A percentile compares a stretch with the other conserved stretches of the same genome.
phyloP scores from a whole-genome alignment of 129 eudicot genomes.

The Chrysanthemum makinoi region DNA sequence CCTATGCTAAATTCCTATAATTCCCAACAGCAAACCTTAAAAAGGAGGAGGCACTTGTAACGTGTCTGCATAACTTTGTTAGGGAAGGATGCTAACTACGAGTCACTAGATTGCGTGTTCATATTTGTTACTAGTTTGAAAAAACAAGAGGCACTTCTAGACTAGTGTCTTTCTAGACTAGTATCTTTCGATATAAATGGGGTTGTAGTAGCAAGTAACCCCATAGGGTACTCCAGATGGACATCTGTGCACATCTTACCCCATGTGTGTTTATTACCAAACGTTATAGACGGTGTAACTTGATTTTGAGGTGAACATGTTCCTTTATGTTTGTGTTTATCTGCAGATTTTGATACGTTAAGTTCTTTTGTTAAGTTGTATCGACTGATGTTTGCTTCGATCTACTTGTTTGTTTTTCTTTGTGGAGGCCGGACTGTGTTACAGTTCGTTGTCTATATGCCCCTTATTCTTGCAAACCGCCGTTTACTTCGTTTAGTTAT shows the following conservation, averaged over 20 bases:
- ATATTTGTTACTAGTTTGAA: not conserved
- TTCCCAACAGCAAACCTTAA: not conserved
- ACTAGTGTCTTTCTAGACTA: not conserved
- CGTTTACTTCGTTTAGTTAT: too few relatives aligned
- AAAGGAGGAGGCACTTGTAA: constrained; percentile 5
- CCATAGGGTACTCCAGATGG: not conserved
- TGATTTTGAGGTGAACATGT: not conserved
- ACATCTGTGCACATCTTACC: not conserved
- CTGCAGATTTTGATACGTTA: not conserved
- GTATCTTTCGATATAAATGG: not conserved
- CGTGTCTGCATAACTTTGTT: not conserved
- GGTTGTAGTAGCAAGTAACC: not conserved
- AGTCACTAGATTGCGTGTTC: not conserved
- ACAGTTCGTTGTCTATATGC: too few relatives aligned
- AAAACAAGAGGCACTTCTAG: not conserved
- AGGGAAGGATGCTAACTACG: not conserved
- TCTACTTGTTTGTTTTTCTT: too few relatives aligned
- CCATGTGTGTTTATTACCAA: not conserved
- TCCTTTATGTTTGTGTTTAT: not conserved
- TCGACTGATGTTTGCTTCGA: too few relatives aligned
- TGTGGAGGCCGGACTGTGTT: too few relatives aligned
- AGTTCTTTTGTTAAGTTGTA: not conserved
- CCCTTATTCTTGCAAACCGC: too few relatives aligned
- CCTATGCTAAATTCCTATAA: not conserved
- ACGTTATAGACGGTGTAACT: not conserved